Conservation (phyloP, 352 stramenopile genomes). For the Pythium coloratum region DNA sequence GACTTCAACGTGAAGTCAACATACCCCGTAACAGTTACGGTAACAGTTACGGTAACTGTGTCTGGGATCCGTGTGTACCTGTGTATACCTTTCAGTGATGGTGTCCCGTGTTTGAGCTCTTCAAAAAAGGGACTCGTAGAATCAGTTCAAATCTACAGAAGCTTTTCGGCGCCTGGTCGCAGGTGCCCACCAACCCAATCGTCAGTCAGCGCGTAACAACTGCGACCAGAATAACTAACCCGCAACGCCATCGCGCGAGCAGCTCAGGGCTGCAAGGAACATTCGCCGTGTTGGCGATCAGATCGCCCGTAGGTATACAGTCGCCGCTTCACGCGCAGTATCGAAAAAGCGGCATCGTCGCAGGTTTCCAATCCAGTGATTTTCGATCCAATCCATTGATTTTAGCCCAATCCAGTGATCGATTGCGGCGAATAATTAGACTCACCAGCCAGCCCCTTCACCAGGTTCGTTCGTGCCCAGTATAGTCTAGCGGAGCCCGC, state of each 20-base stretch:
- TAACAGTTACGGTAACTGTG: too few relatives aligned
- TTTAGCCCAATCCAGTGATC: neutral
- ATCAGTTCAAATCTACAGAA: slow-evolving; percentile 7
- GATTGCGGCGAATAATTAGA: neutral
- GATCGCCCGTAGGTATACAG: neutral
- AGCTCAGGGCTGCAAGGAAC: neutral
- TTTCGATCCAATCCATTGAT: neutral
- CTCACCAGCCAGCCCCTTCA: neutral
- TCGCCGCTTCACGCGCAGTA: neutral
- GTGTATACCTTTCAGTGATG: neutral
- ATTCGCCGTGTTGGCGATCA: neutral
- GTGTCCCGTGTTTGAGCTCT: neutral
- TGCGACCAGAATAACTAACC: neutral
- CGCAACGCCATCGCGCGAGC: too few relatives aligned
- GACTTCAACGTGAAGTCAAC: too few relatives aligned
- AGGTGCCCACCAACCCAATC: too few relatives aligned
- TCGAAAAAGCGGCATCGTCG: neutral
- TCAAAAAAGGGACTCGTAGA: neutral
- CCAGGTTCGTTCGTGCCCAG: neutral
- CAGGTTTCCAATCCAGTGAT: neutral
- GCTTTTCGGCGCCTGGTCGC: slow-evolving; percentile 3
- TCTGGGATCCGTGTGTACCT: too few relatives aligned
- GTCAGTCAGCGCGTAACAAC: too few relatives aligned
- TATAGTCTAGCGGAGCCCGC: neutral
- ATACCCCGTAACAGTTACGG: too few relatives aligned